Percentiles rank a stretch among this genome's conserved stretches.
Evolutionary conservation across 169 alveolate species (phyloP).

Genomic region (Cryptosporidium sp.): DNA sequence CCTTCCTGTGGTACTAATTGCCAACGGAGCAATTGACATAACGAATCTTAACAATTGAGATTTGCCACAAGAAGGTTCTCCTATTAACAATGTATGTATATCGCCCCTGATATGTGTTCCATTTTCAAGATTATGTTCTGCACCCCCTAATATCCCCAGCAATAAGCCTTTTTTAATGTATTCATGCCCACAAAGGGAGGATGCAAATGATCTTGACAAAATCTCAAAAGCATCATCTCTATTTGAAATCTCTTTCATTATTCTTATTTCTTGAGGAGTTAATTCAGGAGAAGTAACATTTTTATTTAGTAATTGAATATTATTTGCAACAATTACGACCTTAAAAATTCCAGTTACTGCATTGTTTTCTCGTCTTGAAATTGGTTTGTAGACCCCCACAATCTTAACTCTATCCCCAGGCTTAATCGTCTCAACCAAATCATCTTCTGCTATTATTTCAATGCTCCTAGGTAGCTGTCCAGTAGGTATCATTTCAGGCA

Average conservation of each 20-base stretch:
- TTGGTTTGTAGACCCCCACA: slow-evolving; percentile 94
- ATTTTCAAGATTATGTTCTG: slow-evolving; percentile 88
- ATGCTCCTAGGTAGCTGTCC: slow-evolving; percentile 98
- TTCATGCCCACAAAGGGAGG: slow-evolving; percentile 97
- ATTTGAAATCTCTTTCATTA: slow-evolving; percentile 84
- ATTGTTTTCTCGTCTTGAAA: slow-evolving; percentile 84
- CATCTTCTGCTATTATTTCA: slow-evolving; percentile 94
- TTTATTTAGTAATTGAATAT: slow-evolving; percentile 82
- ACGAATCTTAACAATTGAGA: slow-evolving; percentile 95
- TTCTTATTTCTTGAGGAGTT: slow-evolving; percentile 84
- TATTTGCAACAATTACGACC: slow-evolving; percentile 93
- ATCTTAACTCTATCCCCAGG: slow-evolving; percentile 97
- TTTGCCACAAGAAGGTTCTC: slow-evolving; percentile 99
- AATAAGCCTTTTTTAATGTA: slow-evolving; percentile 93
- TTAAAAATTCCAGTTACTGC: slow-evolving; percentile 90
- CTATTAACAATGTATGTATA: slow-evolving; percentile 96
- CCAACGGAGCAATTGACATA: slow-evolving; percentile 90
- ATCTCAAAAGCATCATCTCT: slow-evolving; percentile 90
- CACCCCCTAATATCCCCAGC: slow-evolving; percentile 95
- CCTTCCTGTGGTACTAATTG: slow-evolving; percentile 98
- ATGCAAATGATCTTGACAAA: slow-evolving; percentile 95
- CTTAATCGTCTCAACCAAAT: slow-evolving; percentile 90
- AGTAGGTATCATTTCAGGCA: slow-evolving; percentile 98
- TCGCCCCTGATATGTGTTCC: slow-evolving; percentile 98
- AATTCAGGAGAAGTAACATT: slow-evolving; percentile 82